Evolutionary conservation across 2,329 filamentous ascomycete species (phyloP).

Genomic region (Talaromyces albobiverticillius): DNA sequence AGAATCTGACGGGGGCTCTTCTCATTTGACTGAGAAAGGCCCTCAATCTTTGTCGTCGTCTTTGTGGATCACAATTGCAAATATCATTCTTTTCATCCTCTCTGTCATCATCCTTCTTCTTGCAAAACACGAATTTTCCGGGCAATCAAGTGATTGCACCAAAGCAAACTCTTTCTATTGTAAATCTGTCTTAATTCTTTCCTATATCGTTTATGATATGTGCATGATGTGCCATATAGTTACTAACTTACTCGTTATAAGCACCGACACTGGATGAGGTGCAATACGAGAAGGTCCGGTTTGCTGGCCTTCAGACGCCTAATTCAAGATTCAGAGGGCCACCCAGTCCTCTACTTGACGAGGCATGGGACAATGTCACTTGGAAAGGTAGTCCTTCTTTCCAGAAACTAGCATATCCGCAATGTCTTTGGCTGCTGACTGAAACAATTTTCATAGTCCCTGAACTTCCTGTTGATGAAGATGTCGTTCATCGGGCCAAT

Average conservation of each 20-base stretch:
- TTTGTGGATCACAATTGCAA: background rate
- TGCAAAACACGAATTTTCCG: background rate
- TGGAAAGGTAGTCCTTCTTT: background rate
- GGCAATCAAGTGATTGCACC: background rate
- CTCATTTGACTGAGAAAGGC: background rate
- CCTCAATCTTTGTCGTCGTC: background rate
- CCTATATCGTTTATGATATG: background rate
- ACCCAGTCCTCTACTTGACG: background rate
- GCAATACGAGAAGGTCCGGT: background rate
- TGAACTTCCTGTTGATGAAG: background rate
- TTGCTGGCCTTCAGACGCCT: background rate
- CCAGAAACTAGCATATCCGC: background rate
- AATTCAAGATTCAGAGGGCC: background rate
- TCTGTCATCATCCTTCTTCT: background rate
- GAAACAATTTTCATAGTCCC: background rate
- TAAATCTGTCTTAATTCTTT: background rate
- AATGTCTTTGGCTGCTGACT: background rate
- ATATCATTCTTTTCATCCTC: background rate
- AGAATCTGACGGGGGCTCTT: background rate
- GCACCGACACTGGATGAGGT: background rate
- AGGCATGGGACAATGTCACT: slow-evolving; percentile 3
- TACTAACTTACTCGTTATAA: background rate
- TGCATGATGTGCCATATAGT: background rate
- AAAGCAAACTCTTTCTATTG: slow-evolving; percentile 1
- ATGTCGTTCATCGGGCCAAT: background rate